Evolutionary conservation across 345 rosid species (phyloP).

Genomic region (Rhizophora mangle): DNA sequence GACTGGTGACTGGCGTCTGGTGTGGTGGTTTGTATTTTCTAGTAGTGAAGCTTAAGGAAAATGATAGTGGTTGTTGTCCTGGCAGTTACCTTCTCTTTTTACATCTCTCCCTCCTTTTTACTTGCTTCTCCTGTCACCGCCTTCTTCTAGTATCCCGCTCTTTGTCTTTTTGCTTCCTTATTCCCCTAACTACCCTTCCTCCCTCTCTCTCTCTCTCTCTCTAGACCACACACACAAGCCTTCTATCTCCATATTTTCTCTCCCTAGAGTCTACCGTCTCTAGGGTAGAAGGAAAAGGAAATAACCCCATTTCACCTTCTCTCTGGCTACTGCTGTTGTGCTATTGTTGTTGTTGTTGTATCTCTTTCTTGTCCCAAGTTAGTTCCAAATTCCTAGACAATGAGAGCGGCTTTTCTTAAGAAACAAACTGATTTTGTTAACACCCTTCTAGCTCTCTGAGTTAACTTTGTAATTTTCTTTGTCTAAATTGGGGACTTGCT

Average conservation of each 20-base stretch:
- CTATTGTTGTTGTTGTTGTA: constrained; percentile 20
- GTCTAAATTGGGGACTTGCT: constrained; percentile 1
- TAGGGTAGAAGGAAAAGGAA: neutral
- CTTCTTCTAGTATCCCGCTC: constrained; percentile 8
- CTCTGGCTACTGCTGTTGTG: neutral
- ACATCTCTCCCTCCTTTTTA: neutral
- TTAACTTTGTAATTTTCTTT: neutral
- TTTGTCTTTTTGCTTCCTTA: constrained; percentile 16
- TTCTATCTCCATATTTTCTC: neutral
- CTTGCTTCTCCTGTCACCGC: neutral
- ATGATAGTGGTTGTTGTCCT: constrained; percentile 58
- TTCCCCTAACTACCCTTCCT: constrained; percentile 46
- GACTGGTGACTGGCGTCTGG: too few species aligned
- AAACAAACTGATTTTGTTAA: constrained; percentile 15
- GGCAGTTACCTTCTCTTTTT: constrained; percentile 35
- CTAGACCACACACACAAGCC: neutral
- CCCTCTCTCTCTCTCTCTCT: constrained; percentile 26
- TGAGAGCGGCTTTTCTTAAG: constrained; percentile 26
- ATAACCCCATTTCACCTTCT: neutral
- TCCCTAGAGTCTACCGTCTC: neutral
- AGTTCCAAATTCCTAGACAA: constrained; percentile 30
- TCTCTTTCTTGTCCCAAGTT: constrained; percentile 41
- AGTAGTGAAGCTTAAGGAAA: constrained; percentile 70
- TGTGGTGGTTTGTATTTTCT: neutral
- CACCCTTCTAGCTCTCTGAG: neutral